Evolutionary conservation across 2,329 filamentous ascomycete species (phyloP).

Genomic region (Calonectria ilicicola): DNA sequence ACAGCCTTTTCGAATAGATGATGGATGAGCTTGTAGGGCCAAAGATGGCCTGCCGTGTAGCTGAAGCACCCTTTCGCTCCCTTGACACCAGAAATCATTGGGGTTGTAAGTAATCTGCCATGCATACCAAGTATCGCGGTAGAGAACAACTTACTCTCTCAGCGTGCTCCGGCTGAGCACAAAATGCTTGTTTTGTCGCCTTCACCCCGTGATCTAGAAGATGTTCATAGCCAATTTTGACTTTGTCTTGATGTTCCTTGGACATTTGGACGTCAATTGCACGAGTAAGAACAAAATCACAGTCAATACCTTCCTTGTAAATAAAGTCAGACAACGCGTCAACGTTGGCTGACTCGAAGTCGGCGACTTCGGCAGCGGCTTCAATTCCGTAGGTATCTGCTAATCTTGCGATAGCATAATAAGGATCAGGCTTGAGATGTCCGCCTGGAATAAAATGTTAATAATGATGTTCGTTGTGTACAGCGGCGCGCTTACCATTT

Average conservation of each 20-base stretch:
- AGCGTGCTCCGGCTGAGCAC: slow-evolving; percentile 36
- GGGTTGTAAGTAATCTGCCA: background rate
- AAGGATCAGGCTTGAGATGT: slow-evolving; percentile 31
- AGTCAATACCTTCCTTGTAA: slow-evolving; percentile 53
- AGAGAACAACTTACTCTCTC: slow-evolving; percentile 23
- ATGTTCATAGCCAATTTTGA: slow-evolving; percentile 45
- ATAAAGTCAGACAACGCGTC: slow-evolving; percentile 49
- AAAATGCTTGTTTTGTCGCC: background rate
- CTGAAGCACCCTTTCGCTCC: slow-evolving; percentile 49
- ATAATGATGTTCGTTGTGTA: background rate
- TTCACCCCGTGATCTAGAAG: slow-evolving; percentile 39
- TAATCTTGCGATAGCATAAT: slow-evolving; percentile 1
- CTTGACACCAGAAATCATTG: slow-evolving; percentile 49
- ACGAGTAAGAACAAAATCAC: slow-evolving; percentile 56
- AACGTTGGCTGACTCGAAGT: slow-evolving; percentile 30
- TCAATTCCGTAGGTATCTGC: slow-evolving; percentile 26
- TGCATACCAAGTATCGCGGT: background rate
- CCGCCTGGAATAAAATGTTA: slow-evolving; percentile 9
- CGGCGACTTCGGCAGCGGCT: slow-evolving; percentile 34
- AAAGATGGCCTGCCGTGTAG: slow-evolving; percentile 45
- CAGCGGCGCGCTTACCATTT: no score
- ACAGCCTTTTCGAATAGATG: slow-evolving; percentile 38
- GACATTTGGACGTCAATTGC: slow-evolving; percentile 53
- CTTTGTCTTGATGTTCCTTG: slow-evolving; percentile 28
- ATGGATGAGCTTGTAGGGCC: slow-evolving; percentile 48